Conservation (phyloP, 208 protist species). For the Vickermania ingenoplastis region DNA sequence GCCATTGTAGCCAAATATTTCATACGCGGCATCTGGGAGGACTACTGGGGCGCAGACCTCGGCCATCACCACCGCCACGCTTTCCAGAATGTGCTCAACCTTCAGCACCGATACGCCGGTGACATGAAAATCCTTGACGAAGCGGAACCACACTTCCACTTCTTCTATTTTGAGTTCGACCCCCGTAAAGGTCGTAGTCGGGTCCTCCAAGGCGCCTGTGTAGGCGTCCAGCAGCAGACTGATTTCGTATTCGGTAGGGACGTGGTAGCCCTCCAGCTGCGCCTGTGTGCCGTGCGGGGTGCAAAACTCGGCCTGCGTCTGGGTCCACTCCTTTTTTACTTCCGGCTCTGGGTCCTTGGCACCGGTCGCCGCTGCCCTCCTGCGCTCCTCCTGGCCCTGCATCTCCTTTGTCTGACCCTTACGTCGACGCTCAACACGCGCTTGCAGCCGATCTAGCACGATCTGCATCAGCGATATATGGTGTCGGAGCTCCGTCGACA, state of each 20-base stretch:
- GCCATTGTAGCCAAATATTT: background rate
- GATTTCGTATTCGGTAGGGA: background rate
- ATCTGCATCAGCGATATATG: conserved; percentile 1
- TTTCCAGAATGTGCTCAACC: conserved; percentile 17
- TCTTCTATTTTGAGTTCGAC: conserved; percentile 6
- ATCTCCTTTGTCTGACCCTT: conserved; percentile 1
- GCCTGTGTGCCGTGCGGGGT: conserved; percentile 1
- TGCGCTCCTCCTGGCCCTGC: background rate
- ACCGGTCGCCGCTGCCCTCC: conserved; percentile 3
- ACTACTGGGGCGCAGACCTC: conserved; percentile 10
- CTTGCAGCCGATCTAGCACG: background rate
- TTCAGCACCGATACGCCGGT: conserved; percentile 14
- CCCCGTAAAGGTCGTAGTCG: conserved; percentile 1
- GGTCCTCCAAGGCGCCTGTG: background rate
- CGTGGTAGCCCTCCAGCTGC: background rate
- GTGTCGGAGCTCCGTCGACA: background rate
- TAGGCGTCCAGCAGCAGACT: background rate
- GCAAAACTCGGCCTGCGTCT: background rate
- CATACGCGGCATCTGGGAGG: conserved; percentile 1
- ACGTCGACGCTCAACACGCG: conserved; percentile 3
- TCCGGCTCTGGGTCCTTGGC: background rate
- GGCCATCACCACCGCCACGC: conserved; percentile 9
- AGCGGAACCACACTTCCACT: conserved; percentile 9
- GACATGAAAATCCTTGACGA: conserved; percentile 12
- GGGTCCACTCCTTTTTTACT: background rate